A percentile compares a stretch with the other conserved stretches of the same genome.
These are phyloP conservation scores for Peribolospora baueri DNA, from an alignment of 768 basidiomycete genomes.

Conservation along the genomic window DNA sequence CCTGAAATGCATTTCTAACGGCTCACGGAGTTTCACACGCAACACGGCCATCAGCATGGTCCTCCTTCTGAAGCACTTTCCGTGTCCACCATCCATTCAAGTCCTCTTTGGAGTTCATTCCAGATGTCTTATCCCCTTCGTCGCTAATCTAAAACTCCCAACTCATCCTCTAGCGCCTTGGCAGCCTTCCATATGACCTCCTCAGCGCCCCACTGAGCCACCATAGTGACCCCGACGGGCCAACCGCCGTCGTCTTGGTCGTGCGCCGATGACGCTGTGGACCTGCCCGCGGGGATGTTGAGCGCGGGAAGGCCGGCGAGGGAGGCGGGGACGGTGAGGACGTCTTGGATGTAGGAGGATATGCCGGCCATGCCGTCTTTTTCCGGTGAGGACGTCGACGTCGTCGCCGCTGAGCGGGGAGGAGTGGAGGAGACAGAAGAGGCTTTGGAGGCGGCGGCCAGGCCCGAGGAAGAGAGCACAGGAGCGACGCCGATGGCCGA, in stretches of 20 bases:
- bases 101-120: no score
- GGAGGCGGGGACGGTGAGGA: constrained; percentile 75
- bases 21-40: no score
- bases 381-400: no score
- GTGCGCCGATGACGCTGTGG: no score
- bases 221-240: constrained; percentile 62
- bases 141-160: no score
- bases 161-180: no score
- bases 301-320: constrained; percentile 69
- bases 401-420: constrained; percentile 41
- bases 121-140: no score
- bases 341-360: constrained; percentile 52
- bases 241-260: constrained; percentile 30
- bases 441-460: neutral
- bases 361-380: neutral
- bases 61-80: no score
- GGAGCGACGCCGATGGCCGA: constrained; percentile 74
- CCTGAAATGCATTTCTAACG: no score
- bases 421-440: constrained; percentile 69
- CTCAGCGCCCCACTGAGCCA: constrained; percentile 59
- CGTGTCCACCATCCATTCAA: no score
- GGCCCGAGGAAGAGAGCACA: constrained; percentile 17
- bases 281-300: constrained; percentile 34
- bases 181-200: neutral
- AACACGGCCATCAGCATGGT: no score